These are phyloP conservation scores for Leccinum sublutescens DNA, from an alignment of 768 basidiomycete species.

Conservation along the genomic window DNA sequence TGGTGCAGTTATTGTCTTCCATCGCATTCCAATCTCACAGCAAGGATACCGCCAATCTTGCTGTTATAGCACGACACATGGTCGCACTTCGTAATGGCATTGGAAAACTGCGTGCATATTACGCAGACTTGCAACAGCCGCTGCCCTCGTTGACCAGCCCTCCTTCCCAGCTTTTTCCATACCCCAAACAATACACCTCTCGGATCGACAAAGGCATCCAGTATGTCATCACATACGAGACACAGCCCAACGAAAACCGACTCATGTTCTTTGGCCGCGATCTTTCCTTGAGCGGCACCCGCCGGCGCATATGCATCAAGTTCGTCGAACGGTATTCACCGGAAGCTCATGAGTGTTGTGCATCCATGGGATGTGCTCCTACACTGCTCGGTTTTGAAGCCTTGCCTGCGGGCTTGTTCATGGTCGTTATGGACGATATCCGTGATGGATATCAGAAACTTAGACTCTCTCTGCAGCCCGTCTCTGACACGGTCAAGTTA, in stretches of 20 bases:
- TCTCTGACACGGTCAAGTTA: background rate
- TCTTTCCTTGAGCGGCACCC: background rate
- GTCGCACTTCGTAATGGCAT: no score
- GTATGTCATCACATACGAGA: background rate
- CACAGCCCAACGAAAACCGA: background rate
- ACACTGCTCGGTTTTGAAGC: conserved; percentile 23
- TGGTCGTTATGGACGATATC: conserved; percentile 34
- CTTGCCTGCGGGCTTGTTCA: conserved; percentile 31
- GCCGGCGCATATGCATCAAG: conserved; percentile 27
- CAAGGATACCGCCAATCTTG: no score
- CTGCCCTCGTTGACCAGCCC: background rate
- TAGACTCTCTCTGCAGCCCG: no score
- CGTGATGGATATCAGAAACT: background rate
- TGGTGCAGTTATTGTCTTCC: no score
- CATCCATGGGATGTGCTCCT: conserved; percentile 26
- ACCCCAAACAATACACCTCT: conserved; percentile 10
- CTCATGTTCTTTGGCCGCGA: conserved; percentile 12
- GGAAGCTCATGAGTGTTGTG: conserved; percentile 26
- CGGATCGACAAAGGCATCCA: conserved; percentile 8
- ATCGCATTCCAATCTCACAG: no score
- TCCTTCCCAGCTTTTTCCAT: background rate
- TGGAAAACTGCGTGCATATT: conserved; percentile 20
- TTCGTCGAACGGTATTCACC: conserved; percentile 25
- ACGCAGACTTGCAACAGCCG: conserved; percentile 1
- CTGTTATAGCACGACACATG: no score